phyloP scores from a whole-genome alignment of 202 grass and related monocot genomes.

The Elaeis oleifera region DNA sequence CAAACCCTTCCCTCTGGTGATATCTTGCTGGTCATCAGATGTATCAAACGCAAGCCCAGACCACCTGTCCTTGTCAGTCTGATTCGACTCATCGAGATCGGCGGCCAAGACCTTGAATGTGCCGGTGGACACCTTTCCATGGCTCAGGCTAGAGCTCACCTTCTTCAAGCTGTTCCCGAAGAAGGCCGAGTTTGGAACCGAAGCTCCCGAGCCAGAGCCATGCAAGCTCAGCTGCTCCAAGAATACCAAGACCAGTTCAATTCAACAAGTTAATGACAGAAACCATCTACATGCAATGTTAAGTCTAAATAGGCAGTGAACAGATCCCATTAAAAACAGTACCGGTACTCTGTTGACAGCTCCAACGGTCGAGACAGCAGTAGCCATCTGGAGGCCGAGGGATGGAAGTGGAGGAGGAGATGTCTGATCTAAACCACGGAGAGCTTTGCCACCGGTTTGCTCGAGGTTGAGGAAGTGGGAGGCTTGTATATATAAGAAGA shows the following conservation, averaged over 20 bases:
- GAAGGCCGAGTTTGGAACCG: conserved; percentile 31
- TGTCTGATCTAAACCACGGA: not conserved
- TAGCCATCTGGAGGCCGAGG: not conserved
- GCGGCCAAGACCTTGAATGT: conserved; percentile 41
- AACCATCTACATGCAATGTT: too few relatives aligned
- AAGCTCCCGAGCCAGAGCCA: conserved; percentile 29
- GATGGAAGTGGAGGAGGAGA: not conserved
- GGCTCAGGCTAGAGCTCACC: conserved; percentile 42
- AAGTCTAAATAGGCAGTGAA: too few relatives aligned
- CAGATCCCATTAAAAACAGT: not conserved
- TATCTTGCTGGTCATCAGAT: conserved; percentile 98
- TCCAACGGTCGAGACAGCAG: not conserved
- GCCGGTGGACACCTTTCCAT: conserved; percentile 31
- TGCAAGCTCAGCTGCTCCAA: conserved; percentile 14
- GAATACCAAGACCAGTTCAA: too few relatives aligned
- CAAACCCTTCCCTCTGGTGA: conserved; percentile 74
- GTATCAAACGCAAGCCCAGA: conserved; percentile 41
- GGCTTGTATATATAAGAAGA: too few relatives aligned
- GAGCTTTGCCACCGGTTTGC: too few relatives aligned
- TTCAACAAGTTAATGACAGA: too few relatives aligned
- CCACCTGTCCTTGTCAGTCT: conserved; percentile 49
- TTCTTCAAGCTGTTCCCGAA: conserved; percentile 65
- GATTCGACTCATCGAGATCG: conserved; percentile 53
- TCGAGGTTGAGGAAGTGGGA: too few relatives aligned
- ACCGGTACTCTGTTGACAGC: conserved; percentile 5